These are phyloP conservation scores for Crithidia sp. DNA, from an alignment of 208 protist genomes.

Conservation along the genomic window DNA sequence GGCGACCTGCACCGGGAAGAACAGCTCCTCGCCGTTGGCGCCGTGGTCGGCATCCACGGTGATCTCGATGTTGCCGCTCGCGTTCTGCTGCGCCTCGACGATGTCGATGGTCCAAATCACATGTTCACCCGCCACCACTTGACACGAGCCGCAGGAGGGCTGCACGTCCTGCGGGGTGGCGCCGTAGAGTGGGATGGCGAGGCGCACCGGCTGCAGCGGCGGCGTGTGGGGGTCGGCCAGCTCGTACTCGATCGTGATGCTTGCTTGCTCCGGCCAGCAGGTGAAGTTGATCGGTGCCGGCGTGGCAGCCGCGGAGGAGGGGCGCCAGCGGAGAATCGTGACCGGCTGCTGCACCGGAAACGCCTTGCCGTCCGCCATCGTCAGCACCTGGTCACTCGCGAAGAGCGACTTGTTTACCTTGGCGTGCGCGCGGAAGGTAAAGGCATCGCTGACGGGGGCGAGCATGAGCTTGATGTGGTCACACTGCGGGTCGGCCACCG, in stretches of 20 bases:
- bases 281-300: conserved; percentile 72
- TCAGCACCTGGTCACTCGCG: conserved; percentile 68
- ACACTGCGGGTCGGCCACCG: conserved; percentile 68
- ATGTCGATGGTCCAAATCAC: conserved; percentile 76
- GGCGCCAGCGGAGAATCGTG: conserved; percentile 79
- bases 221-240: conserved; percentile 43
- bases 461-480: conserved; percentile 63
- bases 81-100: conserved; percentile 50
- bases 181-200: conserved; percentile 73
- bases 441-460: conserved; percentile 53
- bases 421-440: conserved; percentile 85
- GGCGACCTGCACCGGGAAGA: conserved; percentile 78
- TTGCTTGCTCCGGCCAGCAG: conserved; percentile 74
- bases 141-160: conserved; percentile 53
- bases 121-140: conserved; percentile 25
- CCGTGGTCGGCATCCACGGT: conserved; percentile 31
- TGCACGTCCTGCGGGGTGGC: conserved; percentile 37
- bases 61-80: conserved; percentile 77
- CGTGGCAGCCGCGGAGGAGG: conserved; percentile 28
- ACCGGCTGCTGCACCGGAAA: conserved; percentile 82
- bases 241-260: conserved; percentile 89
- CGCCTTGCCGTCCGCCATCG: conserved; percentile 81
- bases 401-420: conserved; percentile 89
- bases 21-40: conserved; percentile 43
- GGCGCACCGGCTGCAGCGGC: conserved; percentile 53